Evolutionary conservation across 1,284 basidiomycete genomes (phyloP), one percentile per base, ranked within the genome.

Genomic region (Puccinia hordei): DNA sequence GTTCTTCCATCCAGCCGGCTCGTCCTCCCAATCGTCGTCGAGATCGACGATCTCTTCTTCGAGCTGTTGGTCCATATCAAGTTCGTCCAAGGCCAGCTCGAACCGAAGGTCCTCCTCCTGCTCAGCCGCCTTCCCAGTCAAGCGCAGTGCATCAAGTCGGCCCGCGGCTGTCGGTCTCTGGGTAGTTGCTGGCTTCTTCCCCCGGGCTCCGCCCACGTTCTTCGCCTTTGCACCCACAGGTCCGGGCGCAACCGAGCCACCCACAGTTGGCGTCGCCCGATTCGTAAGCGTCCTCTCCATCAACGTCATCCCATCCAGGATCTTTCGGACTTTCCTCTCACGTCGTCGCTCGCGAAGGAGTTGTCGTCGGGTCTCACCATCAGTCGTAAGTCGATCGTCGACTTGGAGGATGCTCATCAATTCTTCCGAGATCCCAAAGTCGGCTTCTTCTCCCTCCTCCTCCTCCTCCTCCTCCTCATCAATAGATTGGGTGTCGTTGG

Each of bases 1-100:
- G n/a, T 80, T 59, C 51, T 80, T 80, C 79, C 79, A 80, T 9
- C 79, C 79, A n/a, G 49, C 44, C 19, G 79, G 79, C 24, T 80
- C 79, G 41, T 80, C 79, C 15, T 80, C 79, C 79, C 79, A 80
- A 73, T 80, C 79, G 44, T 80, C 78, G 55, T 80, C 78, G 1
- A 55, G 33, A 68, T 74, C 79, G 19, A 65, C 44, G 33, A 33
- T 38, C 12, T 53, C 57, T 2, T 65, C 55, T 1, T 80, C 68
- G 35, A 57, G 22, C 27, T 66, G 57, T 41, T 66, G 44, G 10
- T 77, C 61, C 27, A 27, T 30, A 5, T 68, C 49, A 17, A 55
- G 49, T 51, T 68, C 51, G 27, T 57, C 51, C 38, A 65, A 77
- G 5, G 44, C 51, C 1, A 66, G 35, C 24, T 77, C 74, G 38